Conservation (phyloP, 805 yeast genomes). For the Myxozyma melibiosi region DNA sequence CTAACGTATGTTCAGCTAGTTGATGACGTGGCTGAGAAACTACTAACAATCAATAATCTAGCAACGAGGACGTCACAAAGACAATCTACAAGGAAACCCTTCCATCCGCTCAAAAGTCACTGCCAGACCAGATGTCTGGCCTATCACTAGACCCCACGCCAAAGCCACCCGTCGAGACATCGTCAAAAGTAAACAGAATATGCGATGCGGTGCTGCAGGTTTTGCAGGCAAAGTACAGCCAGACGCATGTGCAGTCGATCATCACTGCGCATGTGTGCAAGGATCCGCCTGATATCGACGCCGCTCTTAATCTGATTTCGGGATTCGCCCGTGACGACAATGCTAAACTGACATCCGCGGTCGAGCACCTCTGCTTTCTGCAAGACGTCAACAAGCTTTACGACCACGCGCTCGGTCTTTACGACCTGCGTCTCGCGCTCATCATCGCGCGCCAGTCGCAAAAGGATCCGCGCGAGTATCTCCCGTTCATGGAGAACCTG, state of each 20-base stretch:
- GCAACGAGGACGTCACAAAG: conserved; percentile 79
- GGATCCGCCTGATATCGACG: conserved; percentile 78
- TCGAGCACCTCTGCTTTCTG: conserved; percentile 85
- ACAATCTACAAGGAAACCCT: conserved; percentile 81
- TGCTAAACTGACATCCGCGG: conserved; percentile 42
- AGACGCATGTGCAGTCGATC: conserved; percentile 69
- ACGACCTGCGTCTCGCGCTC: conserved; percentile 78
- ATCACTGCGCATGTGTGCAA: conserved; percentile 92
- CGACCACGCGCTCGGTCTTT: conserved; percentile 74
- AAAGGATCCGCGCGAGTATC: conserved; percentile 95
- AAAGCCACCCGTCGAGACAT: neutral
- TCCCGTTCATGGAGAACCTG: conserved; percentile 84
- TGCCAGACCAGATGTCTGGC: conserved; percentile 29
- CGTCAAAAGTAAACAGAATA: conserved; percentile 65
- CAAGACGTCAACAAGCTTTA: conserved; percentile 86
- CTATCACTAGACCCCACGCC: neutral
- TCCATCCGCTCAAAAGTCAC: conserved; percentile 30
- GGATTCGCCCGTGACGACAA: conserved; percentile 19
- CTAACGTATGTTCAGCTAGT: conserved; percentile 40
- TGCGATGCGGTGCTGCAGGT: conserved; percentile 71
- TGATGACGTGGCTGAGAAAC: neutral
- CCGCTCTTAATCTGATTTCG: conserved; percentile 65
- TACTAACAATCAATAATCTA: conserved; percentile 32
- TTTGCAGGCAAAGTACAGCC: conserved; percentile 52
- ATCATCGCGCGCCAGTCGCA: conserved; percentile 94